Percentiles rank a stretch among this genome's conserved stretches.
phyloP scores from a whole-genome alignment of 495 filamentous ascomycete genomes.

The Lasiosphaeria miniovina region DNA sequence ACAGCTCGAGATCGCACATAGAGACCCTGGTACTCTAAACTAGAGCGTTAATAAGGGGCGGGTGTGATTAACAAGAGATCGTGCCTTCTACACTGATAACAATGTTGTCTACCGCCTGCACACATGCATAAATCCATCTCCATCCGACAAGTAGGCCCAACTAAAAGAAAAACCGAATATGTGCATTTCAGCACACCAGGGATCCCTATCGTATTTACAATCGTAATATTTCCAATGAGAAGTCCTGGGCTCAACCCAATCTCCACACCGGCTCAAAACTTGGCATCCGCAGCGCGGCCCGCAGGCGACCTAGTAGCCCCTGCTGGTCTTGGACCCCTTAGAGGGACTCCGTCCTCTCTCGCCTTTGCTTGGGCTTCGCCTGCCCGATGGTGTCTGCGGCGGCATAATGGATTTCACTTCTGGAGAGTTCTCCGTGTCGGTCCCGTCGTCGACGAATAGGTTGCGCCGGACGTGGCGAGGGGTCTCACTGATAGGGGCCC shows the following conservation, averaged over 20 bases:
- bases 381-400: conserved; percentile 36
- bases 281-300: neutral
- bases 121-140: neutral
- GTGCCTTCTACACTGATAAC: neutral
- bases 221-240: neutral
- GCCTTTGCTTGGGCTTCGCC: conserved; percentile 44
- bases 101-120: neutral
- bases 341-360: conserved; percentile 42
- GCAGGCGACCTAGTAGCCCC: conserved; percentile 30
- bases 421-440: conserved; percentile 42
- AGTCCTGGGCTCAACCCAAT: neutral
- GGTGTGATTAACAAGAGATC: neutral
- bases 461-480: conserved; percentile 37
- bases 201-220: neutral
- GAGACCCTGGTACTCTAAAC: no score
- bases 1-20: no score
- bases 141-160: neutral
- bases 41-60: no score
- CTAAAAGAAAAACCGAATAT: neutral
- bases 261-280: neutral
- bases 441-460: conserved; percentile 34
- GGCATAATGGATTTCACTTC: conserved; percentile 33
- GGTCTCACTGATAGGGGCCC: conserved; percentile 41
- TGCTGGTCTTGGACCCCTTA: conserved; percentile 35
- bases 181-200: conserved; percentile 4